Percentiles rank a stretch among this genome's conserved stretches.
Evolutionary conservation across 768 basidiomycete genomes (phyloP).

Genomic region (Lactarius sp.): DNA sequence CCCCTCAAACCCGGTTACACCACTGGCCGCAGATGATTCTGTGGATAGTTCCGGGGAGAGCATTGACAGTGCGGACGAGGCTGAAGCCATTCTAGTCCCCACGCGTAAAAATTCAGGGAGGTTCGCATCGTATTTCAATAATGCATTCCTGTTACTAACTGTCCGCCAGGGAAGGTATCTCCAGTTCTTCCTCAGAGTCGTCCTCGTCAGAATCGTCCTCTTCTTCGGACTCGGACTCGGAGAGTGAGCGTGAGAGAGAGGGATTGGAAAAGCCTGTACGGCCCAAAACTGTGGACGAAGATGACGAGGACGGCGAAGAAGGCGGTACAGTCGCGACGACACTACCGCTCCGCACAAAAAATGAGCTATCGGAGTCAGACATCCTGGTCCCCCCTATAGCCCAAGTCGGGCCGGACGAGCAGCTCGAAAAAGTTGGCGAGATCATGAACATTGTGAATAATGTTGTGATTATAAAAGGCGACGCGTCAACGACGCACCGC

Average conservation of each 20-base stretch:
- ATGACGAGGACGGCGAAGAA: slow-evolving; percentile 44
- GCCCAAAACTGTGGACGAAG: slow-evolving; percentile 10
- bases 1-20: neutral
- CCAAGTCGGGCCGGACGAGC: slow-evolving; percentile 58
- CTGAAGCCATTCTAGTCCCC: slow-evolving; percentile 54
- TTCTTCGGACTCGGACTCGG: slow-evolving; percentile 38
- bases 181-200: slow-evolving; percentile 35
- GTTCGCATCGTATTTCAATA: neutral
- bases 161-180: slow-evolving; percentile 5
- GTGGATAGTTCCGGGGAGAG: slow-evolving; percentile 49
- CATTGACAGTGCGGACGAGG: slow-evolving; percentile 64
- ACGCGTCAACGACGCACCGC: slow-evolving; percentile 40
- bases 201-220: slow-evolving; percentile 36
- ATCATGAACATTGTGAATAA: slow-evolving; percentile 70
- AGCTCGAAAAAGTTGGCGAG: slow-evolving; percentile 71
- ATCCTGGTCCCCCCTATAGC: slow-evolving; percentile 59
- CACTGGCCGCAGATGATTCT: slow-evolving; percentile 32
- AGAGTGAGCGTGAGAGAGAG: slow-evolving; percentile 23
- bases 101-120: slow-evolving; percentile 14
- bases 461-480: slow-evolving; percentile 68
- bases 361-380: slow-evolving; percentile 58
- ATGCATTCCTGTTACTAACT: neutral
- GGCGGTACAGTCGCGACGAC: slow-evolving; percentile 48
- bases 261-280: neutral
- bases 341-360: slow-evolving; percentile 54